These are phyloP conservation scores for Trichoderma endophyticum DNA, from an alignment of 2,329 filamentous ascomycete genomes.

Conservation along the genomic window DNA sequence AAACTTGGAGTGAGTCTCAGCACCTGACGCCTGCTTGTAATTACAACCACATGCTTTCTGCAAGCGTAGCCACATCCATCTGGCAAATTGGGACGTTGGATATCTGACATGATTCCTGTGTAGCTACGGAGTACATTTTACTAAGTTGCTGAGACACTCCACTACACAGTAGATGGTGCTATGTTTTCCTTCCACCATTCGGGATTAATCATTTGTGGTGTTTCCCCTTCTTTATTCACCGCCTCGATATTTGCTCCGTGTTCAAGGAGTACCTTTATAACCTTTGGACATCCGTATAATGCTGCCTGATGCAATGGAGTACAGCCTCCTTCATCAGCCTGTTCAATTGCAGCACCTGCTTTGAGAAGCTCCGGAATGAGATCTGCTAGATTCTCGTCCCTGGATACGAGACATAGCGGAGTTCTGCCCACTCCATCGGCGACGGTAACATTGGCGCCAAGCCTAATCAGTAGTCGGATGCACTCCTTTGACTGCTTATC, in stretches of 20 bases:
- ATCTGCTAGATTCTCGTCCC: neutral
- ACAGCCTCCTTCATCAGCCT: neutral
- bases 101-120: no score
- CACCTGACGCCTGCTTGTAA: no score
- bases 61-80: no score
- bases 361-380: neutral
- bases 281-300: fast-evolving
- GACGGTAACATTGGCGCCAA: neutral
- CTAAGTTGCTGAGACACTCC: no score
- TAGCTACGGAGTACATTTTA: no score
- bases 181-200: neutral
- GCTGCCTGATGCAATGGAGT: neutral
- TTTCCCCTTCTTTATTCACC: neutral
- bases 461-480: neutral
- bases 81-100: no score
- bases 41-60: no score
- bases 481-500: neutral
- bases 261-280: neutral
- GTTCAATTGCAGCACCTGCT: neutral
- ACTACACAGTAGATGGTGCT: neutral
- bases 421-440: neutral
- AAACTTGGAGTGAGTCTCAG: no score
- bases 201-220: neutral
- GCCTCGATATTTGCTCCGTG: neutral
- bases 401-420: neutral